Conservation (phyloP, 2,329 filamentous ascomycete species). For the Cladosporium sp. region DNA sequence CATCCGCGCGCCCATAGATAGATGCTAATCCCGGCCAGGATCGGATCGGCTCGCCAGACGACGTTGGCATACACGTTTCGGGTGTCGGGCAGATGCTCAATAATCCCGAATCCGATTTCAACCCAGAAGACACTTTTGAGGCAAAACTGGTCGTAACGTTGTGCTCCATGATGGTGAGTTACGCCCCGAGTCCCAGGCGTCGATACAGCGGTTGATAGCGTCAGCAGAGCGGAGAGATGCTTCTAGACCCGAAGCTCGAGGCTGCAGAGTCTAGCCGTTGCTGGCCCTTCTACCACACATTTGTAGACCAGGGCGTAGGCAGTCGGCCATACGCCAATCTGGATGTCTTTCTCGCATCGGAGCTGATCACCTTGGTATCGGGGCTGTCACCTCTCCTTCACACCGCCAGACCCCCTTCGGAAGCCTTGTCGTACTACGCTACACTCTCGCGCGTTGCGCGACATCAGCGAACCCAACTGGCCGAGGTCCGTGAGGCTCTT, state of each 20-base stretch:
- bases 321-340: background rate
- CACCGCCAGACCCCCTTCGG: background rate
- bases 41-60: background rate
- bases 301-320: background rate
- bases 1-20: too few relatives aligned
- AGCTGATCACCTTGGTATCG: background rate
- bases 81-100: slow-evolving; percentile 5
- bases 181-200: background rate
- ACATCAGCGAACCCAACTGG: background rate
- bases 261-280: background rate
- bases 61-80: background rate
- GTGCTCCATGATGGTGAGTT: slow-evolving; percentile 4
- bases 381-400: background rate
- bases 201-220: background rate
- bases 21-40: background rate
- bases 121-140: background rate
- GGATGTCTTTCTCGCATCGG: background rate
- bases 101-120: background rate
- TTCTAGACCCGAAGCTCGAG: background rate
- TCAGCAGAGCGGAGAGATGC: background rate
- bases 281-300: background rate
- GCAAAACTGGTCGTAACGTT: background rate
- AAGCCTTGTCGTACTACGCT: background rate
- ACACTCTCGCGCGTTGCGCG: background rate
- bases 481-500: background rate